These are phyloP conservation scores for Pleurotus sapidus DNA, from an alignment of 768 basidiomycete genomes.

Conservation along the genomic window DNA sequence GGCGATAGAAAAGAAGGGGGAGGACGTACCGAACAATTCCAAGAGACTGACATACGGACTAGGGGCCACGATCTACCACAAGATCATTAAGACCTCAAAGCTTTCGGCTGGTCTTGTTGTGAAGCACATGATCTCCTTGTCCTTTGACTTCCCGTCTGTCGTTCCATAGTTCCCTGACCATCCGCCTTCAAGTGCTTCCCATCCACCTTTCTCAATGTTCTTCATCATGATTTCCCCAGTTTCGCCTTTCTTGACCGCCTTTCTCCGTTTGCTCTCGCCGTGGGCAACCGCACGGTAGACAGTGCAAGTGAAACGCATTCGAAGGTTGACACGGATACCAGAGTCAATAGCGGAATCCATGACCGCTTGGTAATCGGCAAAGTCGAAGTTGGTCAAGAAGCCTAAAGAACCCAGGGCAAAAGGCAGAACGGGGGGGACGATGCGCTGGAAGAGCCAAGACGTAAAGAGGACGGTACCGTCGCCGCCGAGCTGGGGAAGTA, in stretches of 20 bases:
- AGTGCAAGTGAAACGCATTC: conserved; percentile 99
- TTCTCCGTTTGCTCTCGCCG: conserved; percentile 63
- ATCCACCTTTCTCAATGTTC: conserved; percentile 84
- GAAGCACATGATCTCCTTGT: conserved; percentile 98
- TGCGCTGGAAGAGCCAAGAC: conserved; percentile 97
- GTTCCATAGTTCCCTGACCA: conserved; percentile 38
- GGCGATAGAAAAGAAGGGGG: not conserved
- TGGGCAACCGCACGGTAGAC: conserved; percentile 89
- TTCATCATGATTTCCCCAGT: conserved; percentile 98
- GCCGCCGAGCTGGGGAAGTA: conserved; percentile 74
- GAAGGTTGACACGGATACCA: conserved; percentile 94
- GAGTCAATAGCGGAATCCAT: conserved; percentile 87
- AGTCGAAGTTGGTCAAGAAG: conserved; percentile 97
- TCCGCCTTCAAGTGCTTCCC: conserved; percentile 94
- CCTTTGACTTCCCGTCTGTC: conserved; percentile 54
- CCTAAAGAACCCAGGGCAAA: conserved; percentile 97
- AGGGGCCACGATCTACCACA: conserved; percentile 96
- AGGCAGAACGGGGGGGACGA: conserved; percentile 97
- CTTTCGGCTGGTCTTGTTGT: conserved; percentile 92
- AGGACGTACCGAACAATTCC: conserved; percentile 87
- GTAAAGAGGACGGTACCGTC: conserved; percentile 99
- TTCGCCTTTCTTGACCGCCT: conserved; percentile 89
- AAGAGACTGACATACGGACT: conserved; percentile 96
- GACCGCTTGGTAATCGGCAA: conserved; percentile 78
- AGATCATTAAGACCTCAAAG: conserved; percentile 97